A percentile compares a stretch with the other conserved stretches of the same genome.
Conservation (phyloP, 2,329 filamentous ascomycete species). For the Phoma sp. region DNA sequence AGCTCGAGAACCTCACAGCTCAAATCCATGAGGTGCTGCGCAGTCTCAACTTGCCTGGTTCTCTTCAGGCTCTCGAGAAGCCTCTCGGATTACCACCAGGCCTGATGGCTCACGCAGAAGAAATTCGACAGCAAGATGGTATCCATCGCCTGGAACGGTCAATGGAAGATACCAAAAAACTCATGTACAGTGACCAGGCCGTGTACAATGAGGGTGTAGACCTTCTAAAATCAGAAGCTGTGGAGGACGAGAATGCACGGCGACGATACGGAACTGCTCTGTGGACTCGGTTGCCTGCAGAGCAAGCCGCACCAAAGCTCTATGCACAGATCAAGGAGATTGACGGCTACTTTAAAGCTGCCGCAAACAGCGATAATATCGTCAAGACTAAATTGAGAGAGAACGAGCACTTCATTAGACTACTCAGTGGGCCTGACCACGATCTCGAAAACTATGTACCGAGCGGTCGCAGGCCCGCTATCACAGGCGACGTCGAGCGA, state of each 20-base stretch:
- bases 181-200: constrained; percentile 79
- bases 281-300: constrained; percentile 76
- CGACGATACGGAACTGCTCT: constrained; percentile 84
- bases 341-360: constrained; percentile 81
- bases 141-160: constrained; percentile 77
- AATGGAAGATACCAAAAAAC: constrained; percentile 86
- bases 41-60: constrained; percentile 87
- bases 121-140: constrained; percentile 89
- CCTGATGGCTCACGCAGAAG: constrained; percentile 87
- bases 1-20: constrained; percentile 81
- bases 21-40: constrained; percentile 79
- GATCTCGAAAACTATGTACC: constrained; percentile 89
- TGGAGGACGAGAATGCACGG: constrained; percentile 79
- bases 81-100: constrained; percentile 87
- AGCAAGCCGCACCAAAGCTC: constrained; percentile 72
- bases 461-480: constrained; percentile 77
- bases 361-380: constrained; percentile 69
- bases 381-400: constrained; percentile 80
- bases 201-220: constrained; percentile 85
- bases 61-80: constrained; percentile 92
- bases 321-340: constrained; percentile 80
- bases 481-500: constrained; percentile 80
- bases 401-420: constrained; percentile 74
- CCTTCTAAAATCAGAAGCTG: constrained; percentile 77
- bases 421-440: constrained; percentile 80